Conservation (phyloP, 1,284 basidiomycete species). For the Melampsora larici-populina region DNA sequence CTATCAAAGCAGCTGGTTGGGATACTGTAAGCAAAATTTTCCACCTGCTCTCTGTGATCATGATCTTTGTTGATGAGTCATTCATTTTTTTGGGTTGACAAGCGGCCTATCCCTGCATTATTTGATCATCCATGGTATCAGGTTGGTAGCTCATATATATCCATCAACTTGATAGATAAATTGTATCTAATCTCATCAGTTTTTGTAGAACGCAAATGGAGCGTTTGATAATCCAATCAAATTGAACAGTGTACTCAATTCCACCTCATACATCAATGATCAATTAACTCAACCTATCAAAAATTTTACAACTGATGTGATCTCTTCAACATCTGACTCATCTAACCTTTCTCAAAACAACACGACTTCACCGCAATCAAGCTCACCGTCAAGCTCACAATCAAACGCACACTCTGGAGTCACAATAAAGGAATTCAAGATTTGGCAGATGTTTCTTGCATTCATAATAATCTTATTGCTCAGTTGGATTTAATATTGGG, state of each 20-base stretch:
- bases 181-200: too few species aligned
- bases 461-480: too few species aligned
- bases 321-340: too few species aligned
- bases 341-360: too few species aligned
- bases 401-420: too few species aligned
- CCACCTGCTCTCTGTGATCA: not conserved
- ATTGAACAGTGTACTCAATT: slow-evolving; percentile 31
- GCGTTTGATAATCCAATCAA: slow-evolving; percentile 20
- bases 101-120: slow-evolving; percentile 38
- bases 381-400: too few species aligned
- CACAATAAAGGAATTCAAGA: too few species aligned
- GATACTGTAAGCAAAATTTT: slow-evolving; percentile 58
- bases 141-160: not conserved
- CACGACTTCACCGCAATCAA: too few species aligned
- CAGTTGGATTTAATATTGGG: too few species aligned
- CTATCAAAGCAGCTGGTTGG: slow-evolving; percentile 68
- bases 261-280: not conserved
- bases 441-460: too few species aligned
- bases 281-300: too few species aligned
- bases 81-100: not conserved
- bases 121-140: slow-evolving; percentile 39
- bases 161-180: not conserved
- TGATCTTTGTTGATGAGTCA: not conserved
- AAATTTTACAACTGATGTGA: too few species aligned
- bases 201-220: slow-evolving; percentile 29